These are phyloP conservation scores for Rubroboletus satanas DNA, from an alignment of 768 basidiomycete genomes.

Conservation along the genomic window DNA sequence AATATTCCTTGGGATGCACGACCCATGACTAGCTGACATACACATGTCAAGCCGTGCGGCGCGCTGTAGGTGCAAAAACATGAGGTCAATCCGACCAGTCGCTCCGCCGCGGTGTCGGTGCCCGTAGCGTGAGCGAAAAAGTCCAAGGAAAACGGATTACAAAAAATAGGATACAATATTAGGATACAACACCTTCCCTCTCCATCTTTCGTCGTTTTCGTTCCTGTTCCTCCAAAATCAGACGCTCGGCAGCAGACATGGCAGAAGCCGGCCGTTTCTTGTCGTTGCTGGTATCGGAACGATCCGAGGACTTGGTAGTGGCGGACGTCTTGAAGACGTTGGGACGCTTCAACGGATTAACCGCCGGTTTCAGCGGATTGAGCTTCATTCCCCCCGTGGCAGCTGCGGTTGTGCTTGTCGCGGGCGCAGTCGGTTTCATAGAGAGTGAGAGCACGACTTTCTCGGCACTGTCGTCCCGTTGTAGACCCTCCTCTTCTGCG, in stretches of 20 bases:
- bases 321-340: constrained; percentile 65
- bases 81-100: too few relatives aligned
- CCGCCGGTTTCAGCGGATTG: constrained; percentile 42
- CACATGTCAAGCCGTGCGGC: too few relatives aligned
- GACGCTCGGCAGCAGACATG: constrained; percentile 78
- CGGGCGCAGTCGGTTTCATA: constrained; percentile 43
- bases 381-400: constrained; percentile 48
- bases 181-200: constrained; percentile 29
- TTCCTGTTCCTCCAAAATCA: constrained; percentile 90
- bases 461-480: constrained; percentile 66
- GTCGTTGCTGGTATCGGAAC: constrained; percentile 38
- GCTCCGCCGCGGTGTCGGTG: too few relatives aligned
- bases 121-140: neutral
- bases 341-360: constrained; percentile 67
- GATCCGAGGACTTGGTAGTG: constrained; percentile 29
- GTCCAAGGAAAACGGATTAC: constrained; percentile 1
- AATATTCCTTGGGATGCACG: too few relatives aligned
- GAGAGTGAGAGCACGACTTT: constrained; percentile 75
- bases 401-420: constrained; percentile 31
- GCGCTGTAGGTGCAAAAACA: too few relatives aligned
- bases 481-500: constrained; percentile 52
- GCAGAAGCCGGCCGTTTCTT: constrained; percentile 60
- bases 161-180: constrained; percentile 4
- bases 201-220: constrained; percentile 81
- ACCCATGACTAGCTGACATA: too few relatives aligned